Percentiles rank a stretch among this genome's conserved stretches.
Evolutionary conservation across 2,329 filamentous ascomycete genomes (phyloP).

Genomic region (Myriosclerotinia duriaeana): DNA sequence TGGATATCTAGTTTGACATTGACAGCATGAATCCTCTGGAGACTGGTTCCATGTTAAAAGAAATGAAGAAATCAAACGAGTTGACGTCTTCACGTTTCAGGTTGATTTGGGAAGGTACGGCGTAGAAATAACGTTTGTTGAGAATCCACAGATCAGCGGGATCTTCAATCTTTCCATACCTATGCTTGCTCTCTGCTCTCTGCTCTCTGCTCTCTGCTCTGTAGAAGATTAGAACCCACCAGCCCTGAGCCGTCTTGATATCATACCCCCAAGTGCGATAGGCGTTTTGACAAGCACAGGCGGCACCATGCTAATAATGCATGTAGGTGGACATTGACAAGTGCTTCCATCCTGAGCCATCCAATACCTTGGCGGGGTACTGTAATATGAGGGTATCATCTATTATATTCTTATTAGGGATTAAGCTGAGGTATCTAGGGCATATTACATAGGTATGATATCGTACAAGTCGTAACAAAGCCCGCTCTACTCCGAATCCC

Average conservation of each 20-base stretch:
- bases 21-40: no score
- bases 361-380: neutral
- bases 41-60: no score
- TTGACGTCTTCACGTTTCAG: no score
- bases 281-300: neutral
- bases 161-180: neutral
- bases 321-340: no score
- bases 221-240: constrained; percentile 2
- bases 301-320: no score
- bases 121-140: neutral
- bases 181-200: no score
- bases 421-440: constrained; percentile 19
- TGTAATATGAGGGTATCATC: constrained; percentile 6
- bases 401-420: constrained; percentile 22
- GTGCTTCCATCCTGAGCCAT: no score
- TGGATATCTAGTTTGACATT: no score
- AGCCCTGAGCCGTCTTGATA: neutral
- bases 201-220: no score
- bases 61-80: no score
- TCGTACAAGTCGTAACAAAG: constrained; percentile 24
- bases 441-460: constrained; percentile 22
- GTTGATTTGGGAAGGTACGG: neutral
- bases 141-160: neutral
- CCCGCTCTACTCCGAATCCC: neutral
- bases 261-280: neutral